Percentiles rank a stretch among this genome's conserved stretches.
Conservation (phyloP, 2,329 filamentous ascomycete genomes). For the Coniochaeta sp. region DNA sequence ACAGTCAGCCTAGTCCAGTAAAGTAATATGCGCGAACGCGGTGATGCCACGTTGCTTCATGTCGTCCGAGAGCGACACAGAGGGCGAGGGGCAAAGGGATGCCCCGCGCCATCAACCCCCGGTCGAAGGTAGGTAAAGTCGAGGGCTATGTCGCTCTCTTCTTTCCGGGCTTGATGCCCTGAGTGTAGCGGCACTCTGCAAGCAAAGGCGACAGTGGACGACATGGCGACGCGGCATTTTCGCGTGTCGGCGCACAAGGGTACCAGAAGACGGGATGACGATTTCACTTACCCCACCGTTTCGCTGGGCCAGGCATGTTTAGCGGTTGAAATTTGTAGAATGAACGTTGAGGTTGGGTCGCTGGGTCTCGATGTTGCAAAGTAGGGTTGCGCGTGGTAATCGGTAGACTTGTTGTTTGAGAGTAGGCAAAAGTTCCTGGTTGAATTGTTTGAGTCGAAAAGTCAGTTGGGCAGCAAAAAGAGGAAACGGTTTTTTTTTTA, state of each 20-base stretch:
- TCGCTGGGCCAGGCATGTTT: conserved; percentile 24
- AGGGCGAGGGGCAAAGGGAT: background rate
- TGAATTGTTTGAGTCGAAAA: too few relatives aligned
- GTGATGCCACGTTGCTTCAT: background rate
- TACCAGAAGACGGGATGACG: conserved; percentile 10
- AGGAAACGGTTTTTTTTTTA: too few relatives aligned
- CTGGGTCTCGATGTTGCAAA: too few relatives aligned
- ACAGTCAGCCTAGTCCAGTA: conserved; percentile 14
- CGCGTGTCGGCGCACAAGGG: background rate
- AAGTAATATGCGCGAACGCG: background rate
- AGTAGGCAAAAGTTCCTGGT: too few relatives aligned
- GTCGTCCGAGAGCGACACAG: background rate
- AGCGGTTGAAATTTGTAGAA: conserved; percentile 2
- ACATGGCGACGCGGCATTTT: background rate
- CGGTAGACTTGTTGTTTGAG: too few relatives aligned
- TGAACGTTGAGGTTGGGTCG: too few relatives aligned
- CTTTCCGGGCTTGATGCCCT: background rate
- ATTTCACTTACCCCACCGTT: conserved; percentile 32
- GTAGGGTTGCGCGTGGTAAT: too few relatives aligned
- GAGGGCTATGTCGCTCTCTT: background rate
- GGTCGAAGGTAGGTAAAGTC: background rate
- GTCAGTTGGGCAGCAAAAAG: too few relatives aligned
- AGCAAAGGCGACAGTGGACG: background rate
- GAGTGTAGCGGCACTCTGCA: background rate
- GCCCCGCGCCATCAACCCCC: background rate